A percentile compares a stretch with the other conserved stretches of the same genome.
Conservation (phyloP, 495 filamentous ascomycete species). For the Xylaria bambusicola region DNA sequence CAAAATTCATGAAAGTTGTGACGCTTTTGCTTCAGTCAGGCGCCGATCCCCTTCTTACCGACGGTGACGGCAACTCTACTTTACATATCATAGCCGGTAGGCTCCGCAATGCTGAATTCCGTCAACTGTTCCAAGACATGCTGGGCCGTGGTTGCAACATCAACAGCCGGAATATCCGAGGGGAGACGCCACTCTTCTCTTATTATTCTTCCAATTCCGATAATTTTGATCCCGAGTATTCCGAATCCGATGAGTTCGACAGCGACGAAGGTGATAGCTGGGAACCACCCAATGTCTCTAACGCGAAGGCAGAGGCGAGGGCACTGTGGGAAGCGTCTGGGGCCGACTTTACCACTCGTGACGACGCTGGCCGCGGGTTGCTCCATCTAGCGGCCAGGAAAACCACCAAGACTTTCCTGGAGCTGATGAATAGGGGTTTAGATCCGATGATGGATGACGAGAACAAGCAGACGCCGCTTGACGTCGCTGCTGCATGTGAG, state of each 20-base stretch:
- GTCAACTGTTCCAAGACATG: constrained; percentile 21
- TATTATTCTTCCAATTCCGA: background rate
- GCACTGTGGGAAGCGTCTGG: background rate
- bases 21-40: constrained; percentile 24
- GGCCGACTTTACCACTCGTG: background rate
- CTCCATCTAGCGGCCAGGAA: constrained; percentile 17
- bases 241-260: too few species aligned
- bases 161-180: constrained; percentile 33
- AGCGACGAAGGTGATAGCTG: too few species aligned
- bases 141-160: constrained; percentile 30
- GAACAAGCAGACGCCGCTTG: constrained; percentile 29
- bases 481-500: constrained; percentile 26
- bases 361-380: background rate
- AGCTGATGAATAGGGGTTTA: constrained; percentile 29
- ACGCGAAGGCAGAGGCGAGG: too few species aligned
- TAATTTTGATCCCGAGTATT: too few species aligned
- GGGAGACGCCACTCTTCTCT: constrained; percentile 37
- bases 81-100: constrained; percentile 25
- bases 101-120: constrained; percentile 12
- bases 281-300: too few species aligned
- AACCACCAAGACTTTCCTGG: constrained; percentile 22
- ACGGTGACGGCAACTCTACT: constrained; percentile 28
- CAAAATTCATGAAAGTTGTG: background rate
- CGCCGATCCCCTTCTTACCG: constrained; percentile 19
- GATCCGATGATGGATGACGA: constrained; percentile 36